Evolutionary conservation across 305 asterid species (phyloP).

Genomic region (Fraxinus baroniana): DNA sequence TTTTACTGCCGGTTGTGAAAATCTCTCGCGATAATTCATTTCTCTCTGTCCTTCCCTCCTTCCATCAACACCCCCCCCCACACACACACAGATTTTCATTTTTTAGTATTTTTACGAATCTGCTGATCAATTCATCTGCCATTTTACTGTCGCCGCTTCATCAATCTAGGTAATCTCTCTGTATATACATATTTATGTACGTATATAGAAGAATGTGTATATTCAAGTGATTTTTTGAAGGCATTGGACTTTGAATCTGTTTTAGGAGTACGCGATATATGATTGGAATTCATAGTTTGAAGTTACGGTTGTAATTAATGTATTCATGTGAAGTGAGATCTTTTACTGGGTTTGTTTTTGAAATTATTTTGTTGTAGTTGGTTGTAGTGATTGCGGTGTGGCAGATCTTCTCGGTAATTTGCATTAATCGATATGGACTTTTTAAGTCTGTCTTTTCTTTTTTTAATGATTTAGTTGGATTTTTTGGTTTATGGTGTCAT

Average conservation of each 20-base stretch:
- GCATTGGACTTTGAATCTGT: slow-evolving; percentile 16
- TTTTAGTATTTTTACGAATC: neutral
- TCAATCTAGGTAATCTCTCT: slow-evolving; percentile 34
- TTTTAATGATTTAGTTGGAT: slow-evolving; percentile 3
- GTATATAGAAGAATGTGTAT: neutral
- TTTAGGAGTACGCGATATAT: neutral
- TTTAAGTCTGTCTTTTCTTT: slow-evolving; percentile 1
- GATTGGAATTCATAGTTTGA: slow-evolving; percentile 12
- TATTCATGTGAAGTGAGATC: slow-evolving; percentile 22
- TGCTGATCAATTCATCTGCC: slow-evolving; percentile 19
- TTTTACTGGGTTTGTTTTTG: neutral
- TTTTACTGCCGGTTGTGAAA: slow-evolving; percentile 46
- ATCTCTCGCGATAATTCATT: neutral
- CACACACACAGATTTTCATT: slow-evolving; percentile 14
- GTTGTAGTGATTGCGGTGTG: neutral
- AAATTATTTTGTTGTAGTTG: neutral
- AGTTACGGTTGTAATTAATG: slow-evolving; percentile 15
- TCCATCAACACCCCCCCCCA: neutral
- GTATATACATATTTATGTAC: neutral
- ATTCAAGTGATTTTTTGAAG: neutral
- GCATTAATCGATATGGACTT: neutral
- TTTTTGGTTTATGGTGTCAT: slow-evolving; percentile 1
- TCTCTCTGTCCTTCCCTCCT: neutral
- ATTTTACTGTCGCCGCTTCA: slow-evolving; percentile 21
- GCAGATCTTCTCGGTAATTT: slow-evolving; percentile 19